phyloP scores from a whole-genome alignment of 345 rosid species.

The rapeseed (Brassica napus) region Da-Ae NC_063452.1:62797501-62798000 shows the following conservation, averaged over 20 bases:
- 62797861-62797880: not conserved
- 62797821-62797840: not conserved
- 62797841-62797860: constrained; percentile 4
- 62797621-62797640: constrained; percentile 1
- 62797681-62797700: constrained; percentile 3
- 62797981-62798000: constrained; percentile 9
- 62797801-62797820: constrained; percentile 18
- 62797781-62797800: constrained; percentile 6
- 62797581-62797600: constrained; percentile 4
- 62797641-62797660: not conserved
- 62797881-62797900: not conserved
- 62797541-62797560: constrained; percentile 9
- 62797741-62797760: constrained; percentile 17
- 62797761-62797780: not conserved
- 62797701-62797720: constrained; percentile 8
- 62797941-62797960: constrained; percentile 2
- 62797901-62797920: not conserved
- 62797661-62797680: not conserved
- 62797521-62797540: not conserved
- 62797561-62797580: constrained; percentile 10
- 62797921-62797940: not conserved
- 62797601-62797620: not conserved
- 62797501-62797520: not conserved
- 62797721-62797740: constrained; percentile 15
- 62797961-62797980: not conserved